phyloP scores from a whole-genome alignment of 1,139 yeast genomes.

The Kurtzmaniella quercitrusa region DNA sequence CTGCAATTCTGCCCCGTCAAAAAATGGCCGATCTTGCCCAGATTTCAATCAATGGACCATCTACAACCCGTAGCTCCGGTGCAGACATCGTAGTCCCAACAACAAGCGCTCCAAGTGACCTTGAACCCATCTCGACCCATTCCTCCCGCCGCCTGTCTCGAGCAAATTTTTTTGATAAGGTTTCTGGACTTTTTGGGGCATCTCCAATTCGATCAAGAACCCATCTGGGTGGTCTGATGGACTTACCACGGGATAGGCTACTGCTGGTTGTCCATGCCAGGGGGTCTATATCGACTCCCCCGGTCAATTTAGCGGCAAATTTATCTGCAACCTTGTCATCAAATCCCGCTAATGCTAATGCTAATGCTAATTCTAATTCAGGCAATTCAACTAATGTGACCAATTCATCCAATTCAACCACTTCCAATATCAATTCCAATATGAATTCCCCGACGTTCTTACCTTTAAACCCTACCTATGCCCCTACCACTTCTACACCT shows the following conservation, averaged over 20 bases:
- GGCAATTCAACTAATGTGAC: background rate
- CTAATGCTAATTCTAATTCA: too few relatives aligned
- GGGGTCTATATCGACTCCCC: constrained; percentile 7
- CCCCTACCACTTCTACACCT: too few relatives aligned
- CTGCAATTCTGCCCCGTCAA: background rate
- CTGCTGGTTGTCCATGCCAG: constrained; percentile 7
- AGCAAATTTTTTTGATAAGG: constrained; percentile 24
- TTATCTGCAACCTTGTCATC: constrained; percentile 1
- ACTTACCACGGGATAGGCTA: background rate
- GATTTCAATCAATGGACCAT: background rate
- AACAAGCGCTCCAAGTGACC: constrained; percentile 12
- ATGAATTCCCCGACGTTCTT: background rate
- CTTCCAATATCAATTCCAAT: background rate
- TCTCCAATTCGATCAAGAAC: constrained; percentile 12
- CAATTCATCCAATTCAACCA: background rate
- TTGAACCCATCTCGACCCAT: background rate
- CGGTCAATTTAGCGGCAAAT: constrained; percentile 7
- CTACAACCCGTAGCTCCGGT: background rate
- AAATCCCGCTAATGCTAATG: constrained; percentile 1
- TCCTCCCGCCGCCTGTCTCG: constrained; percentile 3
- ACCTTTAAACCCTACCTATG: background rate
- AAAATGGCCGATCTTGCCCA: background rate
- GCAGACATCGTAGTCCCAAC: background rate
- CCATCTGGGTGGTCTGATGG: constrained; percentile 8
- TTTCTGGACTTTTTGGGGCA: constrained; percentile 25